phyloP scores from a whole-genome alignment of 345 rosid genomes.

The Arabidopsis thaliana region TAIR10.1 NC_003070.9:29688001-29688500 shows the following conservation, averaged over 20 bases:
- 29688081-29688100: conserved; percentile 49
- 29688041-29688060: conserved; percentile 45
- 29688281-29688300: background rate
- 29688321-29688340: background rate
- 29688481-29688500: conserved; percentile 41
- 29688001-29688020: conserved; percentile 55
- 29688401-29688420: background rate
- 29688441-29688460: background rate
- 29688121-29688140: conserved; percentile 50
- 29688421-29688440: background rate
- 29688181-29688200: background rate
- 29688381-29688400: background rate
- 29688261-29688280: background rate
- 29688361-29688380: background rate
- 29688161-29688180: background rate
- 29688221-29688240: background rate
- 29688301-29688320: background rate
- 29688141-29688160: conserved; percentile 30
- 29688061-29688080: conserved; percentile 46
- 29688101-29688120: conserved; percentile 49
- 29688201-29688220: background rate
- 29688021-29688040: conserved; percentile 44
- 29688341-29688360: background rate
- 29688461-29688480: conserved; percentile 45
- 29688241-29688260: no score